A percentile compares a stretch with the other conserved stretches of the same genome.
phyloP scores from a whole-genome alignment of 2,329 filamentous ascomycete species.

The Colletotrichum abscissum region DNA sequence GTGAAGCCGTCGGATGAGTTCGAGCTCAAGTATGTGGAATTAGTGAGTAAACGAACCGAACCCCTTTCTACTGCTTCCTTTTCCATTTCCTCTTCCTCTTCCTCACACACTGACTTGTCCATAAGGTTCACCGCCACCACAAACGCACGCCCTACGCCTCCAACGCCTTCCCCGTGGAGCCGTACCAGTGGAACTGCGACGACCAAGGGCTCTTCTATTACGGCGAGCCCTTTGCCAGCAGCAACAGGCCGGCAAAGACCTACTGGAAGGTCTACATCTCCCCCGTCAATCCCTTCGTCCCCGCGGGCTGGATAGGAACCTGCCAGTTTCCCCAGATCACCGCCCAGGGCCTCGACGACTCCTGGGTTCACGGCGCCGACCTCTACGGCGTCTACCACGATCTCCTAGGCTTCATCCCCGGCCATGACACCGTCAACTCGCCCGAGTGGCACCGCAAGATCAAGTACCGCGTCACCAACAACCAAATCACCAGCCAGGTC shows the following conservation, averaged over 20 bases:
- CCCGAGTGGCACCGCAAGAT: slow-evolving; percentile 57
- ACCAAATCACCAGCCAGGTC: slow-evolving; percentile 85
- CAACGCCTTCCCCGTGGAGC: slow-evolving; percentile 81
- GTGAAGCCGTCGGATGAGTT: slow-evolving; percentile 63
- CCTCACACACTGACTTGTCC: not conserved
- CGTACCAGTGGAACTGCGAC: slow-evolving; percentile 78
- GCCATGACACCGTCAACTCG: slow-evolving; percentile 44
- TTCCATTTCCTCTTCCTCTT: not conserved
- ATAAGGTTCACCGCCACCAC: slow-evolving; percentile 82
- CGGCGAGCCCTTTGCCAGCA: slow-evolving; percentile 65
- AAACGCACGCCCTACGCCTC: slow-evolving; percentile 84
- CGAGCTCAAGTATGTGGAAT: slow-evolving; percentile 78
- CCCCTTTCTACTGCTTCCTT: not conserved
- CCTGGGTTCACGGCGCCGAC: slow-evolving; percentile 80
- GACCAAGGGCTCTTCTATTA: slow-evolving; percentile 79
- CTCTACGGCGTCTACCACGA: slow-evolving; percentile 81
- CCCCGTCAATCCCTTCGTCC: slow-evolving; percentile 73
- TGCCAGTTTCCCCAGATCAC: slow-evolving; percentile 89
- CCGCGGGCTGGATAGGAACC: slow-evolving; percentile 75
- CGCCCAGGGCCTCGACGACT: slow-evolving; percentile 76
- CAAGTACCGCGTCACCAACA: slow-evolving; percentile 81
- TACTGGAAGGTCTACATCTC: slow-evolving; percentile 76
- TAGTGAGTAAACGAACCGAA: slow-evolving; percentile 59
- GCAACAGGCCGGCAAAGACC: slow-evolving; percentile 58
- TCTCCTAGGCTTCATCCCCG: slow-evolving; percentile 75